Conservation (phyloP, 2,329 filamentous ascomycete genomes). For the Emydomyces testavorans region DNA sequence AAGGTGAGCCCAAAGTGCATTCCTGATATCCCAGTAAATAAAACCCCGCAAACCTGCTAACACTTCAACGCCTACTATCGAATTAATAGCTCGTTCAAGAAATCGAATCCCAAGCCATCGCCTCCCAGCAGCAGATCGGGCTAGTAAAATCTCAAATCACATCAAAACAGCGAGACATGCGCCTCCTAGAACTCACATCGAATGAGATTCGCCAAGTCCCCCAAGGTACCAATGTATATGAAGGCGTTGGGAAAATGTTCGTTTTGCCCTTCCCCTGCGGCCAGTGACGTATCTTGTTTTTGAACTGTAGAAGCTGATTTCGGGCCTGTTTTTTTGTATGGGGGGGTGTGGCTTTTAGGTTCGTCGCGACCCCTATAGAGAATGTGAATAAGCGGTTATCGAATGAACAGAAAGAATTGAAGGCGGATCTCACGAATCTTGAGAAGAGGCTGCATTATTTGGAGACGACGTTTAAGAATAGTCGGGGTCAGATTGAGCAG, state of each 20-base stretch:
- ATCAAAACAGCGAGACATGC: slow-evolving; percentile 75
- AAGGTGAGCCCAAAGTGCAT: slow-evolving; percentile 49
- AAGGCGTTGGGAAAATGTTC: slow-evolving; percentile 95
- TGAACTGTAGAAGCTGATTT: not conserved
- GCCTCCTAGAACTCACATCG: slow-evolving; percentile 75
- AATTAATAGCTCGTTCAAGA: slow-evolving; percentile 71
- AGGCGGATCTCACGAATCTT: slow-evolving; percentile 66
- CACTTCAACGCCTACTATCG: slow-evolving; percentile 6
- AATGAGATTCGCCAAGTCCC: slow-evolving; percentile 72
- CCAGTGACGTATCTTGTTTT: not conserved
- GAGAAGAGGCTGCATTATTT: slow-evolving; percentile 86
- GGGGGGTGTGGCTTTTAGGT: slow-evolving; percentile 51
- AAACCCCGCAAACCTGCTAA: slow-evolving; percentile 1
- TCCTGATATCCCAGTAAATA: too few species aligned
- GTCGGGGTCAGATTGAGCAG: slow-evolving; percentile 77
- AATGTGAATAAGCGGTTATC: slow-evolving; percentile 66
- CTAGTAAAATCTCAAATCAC: slow-evolving; percentile 75
- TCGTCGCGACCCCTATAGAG: slow-evolving; percentile 63
- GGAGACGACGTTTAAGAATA: slow-evolving; percentile 92
- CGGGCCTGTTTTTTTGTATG: too few species aligned
- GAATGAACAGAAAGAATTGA: slow-evolving; percentile 60
- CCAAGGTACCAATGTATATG: slow-evolving; percentile 68
- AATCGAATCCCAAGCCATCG: slow-evolving; percentile 79
- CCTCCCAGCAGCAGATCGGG: slow-evolving; percentile 83
- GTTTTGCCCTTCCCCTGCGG: slow-evolving; percentile 21